Conservation (phyloP, 352 stramenopile species). For the Globisporangium cystogenes region DNA sequence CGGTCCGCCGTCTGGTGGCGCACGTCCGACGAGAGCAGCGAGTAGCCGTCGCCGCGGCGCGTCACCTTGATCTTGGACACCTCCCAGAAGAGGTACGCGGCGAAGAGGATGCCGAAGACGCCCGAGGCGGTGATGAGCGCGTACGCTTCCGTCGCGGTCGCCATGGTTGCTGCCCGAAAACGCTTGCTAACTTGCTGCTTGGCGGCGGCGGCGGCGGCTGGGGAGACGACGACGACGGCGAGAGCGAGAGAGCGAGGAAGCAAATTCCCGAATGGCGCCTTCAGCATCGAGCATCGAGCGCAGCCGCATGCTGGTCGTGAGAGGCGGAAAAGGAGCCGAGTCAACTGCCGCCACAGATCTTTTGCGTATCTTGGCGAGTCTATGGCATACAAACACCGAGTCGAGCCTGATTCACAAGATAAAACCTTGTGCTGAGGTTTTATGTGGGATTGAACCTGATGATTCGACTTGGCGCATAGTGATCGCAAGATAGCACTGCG, state of each 20-base stretch:
- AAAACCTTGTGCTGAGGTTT: background rate
- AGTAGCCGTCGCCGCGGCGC: conserved; percentile 76
- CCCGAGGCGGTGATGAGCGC: conserved; percentile 51
- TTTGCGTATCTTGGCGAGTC: background rate
- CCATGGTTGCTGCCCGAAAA: conserved; percentile 33
- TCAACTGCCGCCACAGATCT: conserved; percentile 21
- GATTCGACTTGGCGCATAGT: background rate
- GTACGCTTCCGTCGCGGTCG: conserved; percentile 51
- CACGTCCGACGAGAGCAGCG: conserved; percentile 64
- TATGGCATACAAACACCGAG: conserved; percentile 24
- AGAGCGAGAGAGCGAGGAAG: conserved; percentile 19
- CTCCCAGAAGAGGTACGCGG: conserved; percentile 83
- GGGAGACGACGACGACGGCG: conserved; percentile 2
- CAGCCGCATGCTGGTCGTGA: too few species aligned
- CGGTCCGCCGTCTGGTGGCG: conserved; percentile 80
- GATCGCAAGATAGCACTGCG: background rate
- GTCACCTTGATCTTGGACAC: conserved; percentile 88
- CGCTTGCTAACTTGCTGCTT: background rate
- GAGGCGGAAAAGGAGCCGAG: too few species aligned
- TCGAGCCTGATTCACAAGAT: conserved; percentile 9
- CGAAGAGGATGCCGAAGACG: conserved; percentile 81
- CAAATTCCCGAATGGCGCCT: conserved; percentile 75
- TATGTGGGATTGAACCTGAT: background rate
- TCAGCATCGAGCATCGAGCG: background rate
- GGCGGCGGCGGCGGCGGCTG: background rate